Evolutionary conservation across 2,329 filamentous ascomycete species (phyloP), one percentile per base, ranked within the genome.

Genomic region (Xylariaceae sp.): DNA sequence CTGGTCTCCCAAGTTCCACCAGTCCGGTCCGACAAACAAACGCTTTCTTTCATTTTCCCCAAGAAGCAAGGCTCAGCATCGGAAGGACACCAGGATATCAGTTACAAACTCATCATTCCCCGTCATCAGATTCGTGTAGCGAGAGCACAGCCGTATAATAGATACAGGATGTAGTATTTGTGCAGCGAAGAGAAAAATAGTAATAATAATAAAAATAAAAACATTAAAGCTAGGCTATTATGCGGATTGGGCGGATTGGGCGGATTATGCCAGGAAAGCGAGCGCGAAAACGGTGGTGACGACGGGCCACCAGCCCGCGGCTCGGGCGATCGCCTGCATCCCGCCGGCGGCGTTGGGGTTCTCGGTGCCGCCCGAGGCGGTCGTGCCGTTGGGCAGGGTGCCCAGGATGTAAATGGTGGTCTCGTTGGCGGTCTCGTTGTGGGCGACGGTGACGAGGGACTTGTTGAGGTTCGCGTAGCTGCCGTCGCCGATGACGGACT

Each of bases 391-490:
- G 26, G 86, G 83, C 2, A 93, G 75, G 0, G 88, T 89, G n/a
- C 90, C 90, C 70, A 92, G 91, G 69, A 93, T 75, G 26, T 90
- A 77, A 40, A 95, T 81, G 1, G 83, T 87, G 3, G 69, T 68
- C 23, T 65, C 40, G 59, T 74, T 74, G 1, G 81, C 88, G 48
- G 85, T 85, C 53, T 90, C 87, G 58, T 88, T 80, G 50, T 79
- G 74, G 2, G 81, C 83, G 1, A 93, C 81, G 12, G 77, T 81
- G 54, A 90, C 80, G 1, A 91, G 63, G 0, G 78, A 79, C 65
- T 84, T 79, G 74, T 91, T 87, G 50, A 89, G 75, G 2, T 69
- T 74, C 2, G 69, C 68, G 62, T 86, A 86, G 60, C 79, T 85
- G 40, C 86, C 86, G 68, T 89, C 82, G 52, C 87, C 89, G 43